phyloP scores from a whole-genome alignment of 345 rosid genomes.

The Eucalyptus pumila region DNA sequence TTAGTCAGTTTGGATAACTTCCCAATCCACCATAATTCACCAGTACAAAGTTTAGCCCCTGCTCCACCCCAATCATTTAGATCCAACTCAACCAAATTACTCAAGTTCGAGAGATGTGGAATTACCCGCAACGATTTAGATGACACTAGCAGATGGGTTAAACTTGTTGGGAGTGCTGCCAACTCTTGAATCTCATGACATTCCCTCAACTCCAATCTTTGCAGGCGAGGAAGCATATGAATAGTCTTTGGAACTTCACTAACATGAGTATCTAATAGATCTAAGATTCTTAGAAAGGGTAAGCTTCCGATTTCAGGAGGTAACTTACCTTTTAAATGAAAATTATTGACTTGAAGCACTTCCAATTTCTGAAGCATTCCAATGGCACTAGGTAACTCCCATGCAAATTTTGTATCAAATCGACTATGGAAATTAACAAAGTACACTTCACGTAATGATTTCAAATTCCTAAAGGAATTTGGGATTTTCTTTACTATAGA shows the following conservation, averaged over 20 bases:
- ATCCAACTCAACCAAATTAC: too few relatives aligned
- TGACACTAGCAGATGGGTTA: too few relatives aligned
- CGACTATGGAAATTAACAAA: not conserved
- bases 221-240: rapidly evolving
- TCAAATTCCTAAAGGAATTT: not conserved
- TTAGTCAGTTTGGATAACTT: not conserved
- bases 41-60: not conserved
- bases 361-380: not conserved
- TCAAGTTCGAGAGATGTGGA: too few relatives aligned
- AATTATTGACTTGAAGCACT: rapidly evolving
- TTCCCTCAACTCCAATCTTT: too few relatives aligned
- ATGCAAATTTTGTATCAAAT: not conserved
- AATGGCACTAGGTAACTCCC: not conserved
- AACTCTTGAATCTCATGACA: too few relatives aligned
- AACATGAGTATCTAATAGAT: rapidly evolving
- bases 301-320: too few relatives aligned
- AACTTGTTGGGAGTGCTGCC: too few relatives aligned
- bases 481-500: not conserved
- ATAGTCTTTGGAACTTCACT: too few relatives aligned
- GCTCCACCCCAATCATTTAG: not conserved
- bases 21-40: not conserved
- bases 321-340: not conserved
- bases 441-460: not conserved
- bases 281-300: too few relatives aligned
- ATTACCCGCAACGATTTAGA: rapidly evolving